Conservation (phyloP, 2,329 filamentous ascomycete genomes). For the Paracamarosporium sp. region DNA sequence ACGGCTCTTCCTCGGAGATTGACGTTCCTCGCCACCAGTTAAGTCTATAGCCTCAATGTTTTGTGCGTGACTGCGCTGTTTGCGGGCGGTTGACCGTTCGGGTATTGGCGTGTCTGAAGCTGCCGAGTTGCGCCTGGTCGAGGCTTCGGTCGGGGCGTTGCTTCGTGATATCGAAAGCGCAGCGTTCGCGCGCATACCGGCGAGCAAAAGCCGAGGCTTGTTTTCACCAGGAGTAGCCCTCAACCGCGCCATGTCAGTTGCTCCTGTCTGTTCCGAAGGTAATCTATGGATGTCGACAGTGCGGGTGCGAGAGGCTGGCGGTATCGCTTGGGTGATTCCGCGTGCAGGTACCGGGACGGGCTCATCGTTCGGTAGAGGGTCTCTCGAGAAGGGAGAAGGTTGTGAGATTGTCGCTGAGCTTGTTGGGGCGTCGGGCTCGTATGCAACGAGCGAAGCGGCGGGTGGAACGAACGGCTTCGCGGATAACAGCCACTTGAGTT, state of each 20-base stretch:
- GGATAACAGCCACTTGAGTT: constrained; percentile 56
- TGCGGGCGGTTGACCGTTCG: constrained; percentile 7
- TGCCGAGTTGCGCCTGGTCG: constrained; percentile 3
- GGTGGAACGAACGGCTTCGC: constrained; percentile 54
- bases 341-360: constrained; percentile 19
- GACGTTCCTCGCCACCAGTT: constrained; percentile 32
- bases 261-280: constrained; percentile 12
- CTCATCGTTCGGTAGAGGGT: constrained; percentile 27
- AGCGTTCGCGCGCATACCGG: constrained; percentile 25
- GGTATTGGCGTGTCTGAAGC: constrained; percentile 14
- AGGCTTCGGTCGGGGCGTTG: constrained; percentile 5
- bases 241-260: constrained; percentile 52
- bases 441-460: constrained; percentile 33
- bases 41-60: constrained; percentile 47
- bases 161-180: constrained; percentile 11
- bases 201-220: constrained; percentile 44
- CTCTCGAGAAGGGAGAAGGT: constrained; percentile 13
- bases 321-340: constrained; percentile 21
- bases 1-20: constrained; percentile 24
- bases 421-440: constrained; percentile 31
- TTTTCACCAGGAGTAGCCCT: constrained; percentile 51
- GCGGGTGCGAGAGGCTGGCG: constrained; percentile 25
- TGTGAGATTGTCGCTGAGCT: constrained; percentile 30
- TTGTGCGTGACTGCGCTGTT: constrained; percentile 17
- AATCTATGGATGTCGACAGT: constrained; percentile 35